These are phyloP conservation scores for Cichorium intybus DNA, from an alignment of 140 eudicot species.

Conservation along the genomic window DNA sequence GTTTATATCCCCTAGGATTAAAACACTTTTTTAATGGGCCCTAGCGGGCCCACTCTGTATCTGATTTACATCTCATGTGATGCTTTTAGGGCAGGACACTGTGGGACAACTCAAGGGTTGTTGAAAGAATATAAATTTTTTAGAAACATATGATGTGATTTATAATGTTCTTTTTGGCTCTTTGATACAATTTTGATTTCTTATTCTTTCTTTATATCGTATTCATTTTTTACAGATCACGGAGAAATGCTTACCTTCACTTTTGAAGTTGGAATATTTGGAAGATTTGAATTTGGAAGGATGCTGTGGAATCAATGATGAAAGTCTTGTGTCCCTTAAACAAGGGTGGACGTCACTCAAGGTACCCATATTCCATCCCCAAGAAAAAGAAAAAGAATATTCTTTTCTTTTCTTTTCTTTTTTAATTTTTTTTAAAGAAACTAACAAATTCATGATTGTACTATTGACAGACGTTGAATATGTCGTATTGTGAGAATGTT, in stretches of 20 bases:
- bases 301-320: conserved; percentile 80
- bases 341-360: conserved; percentile 73
- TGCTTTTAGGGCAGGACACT: not conserved
- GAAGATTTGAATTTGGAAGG: conserved; percentile 86
- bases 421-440: conserved; percentile 17
- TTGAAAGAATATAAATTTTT: not conserved
- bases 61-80: too few species aligned
- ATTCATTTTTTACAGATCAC: conserved; percentile 52
- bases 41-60: not conserved
- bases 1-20: too few species aligned
- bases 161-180: not conserved
- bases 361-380: conserved; percentile 35
- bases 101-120: not conserved
- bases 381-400: not conserved
- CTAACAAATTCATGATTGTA: conserved; percentile 9
- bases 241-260: conserved; percentile 66
- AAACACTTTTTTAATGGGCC: too few species aligned
- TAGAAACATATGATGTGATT: not conserved
- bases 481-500: conserved; percentile 73
- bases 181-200: conserved; percentile 18
- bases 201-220: conserved; percentile 11
- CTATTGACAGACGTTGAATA: conserved; percentile 61
- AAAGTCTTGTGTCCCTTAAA: conserved; percentile 54
- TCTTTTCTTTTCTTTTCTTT: not conserved
- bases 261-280: conserved; percentile 62